Evolutionary conservation across 176 grass and related monocot species (phyloP).

Genomic region (Sorghum bicolor): DNA sequence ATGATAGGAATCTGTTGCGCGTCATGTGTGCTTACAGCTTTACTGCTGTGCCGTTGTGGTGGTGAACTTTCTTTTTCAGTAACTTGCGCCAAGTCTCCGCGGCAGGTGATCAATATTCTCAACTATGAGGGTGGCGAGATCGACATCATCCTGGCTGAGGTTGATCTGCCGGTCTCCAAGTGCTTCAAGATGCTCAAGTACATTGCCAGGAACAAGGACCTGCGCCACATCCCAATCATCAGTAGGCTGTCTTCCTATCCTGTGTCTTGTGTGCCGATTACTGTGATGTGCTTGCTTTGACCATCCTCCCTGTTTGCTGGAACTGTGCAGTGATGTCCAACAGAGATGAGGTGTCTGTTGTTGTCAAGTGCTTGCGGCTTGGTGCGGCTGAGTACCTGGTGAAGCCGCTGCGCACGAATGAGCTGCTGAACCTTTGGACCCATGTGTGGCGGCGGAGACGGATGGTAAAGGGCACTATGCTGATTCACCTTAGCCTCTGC

Average conservation of each 20-base stretch:
- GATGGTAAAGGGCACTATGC: constrained; percentile 54
- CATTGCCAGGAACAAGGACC: constrained; percentile 76
- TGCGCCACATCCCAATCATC: constrained; percentile 91
- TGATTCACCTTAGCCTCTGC: constrained; percentile 19
- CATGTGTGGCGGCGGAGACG: constrained; percentile 84
- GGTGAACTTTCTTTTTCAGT: constrained; percentile 43
- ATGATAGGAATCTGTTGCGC: background rate
- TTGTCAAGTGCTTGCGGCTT: constrained; percentile 92
- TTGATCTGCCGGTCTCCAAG: constrained; percentile 82
- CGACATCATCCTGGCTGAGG: constrained; percentile 89
- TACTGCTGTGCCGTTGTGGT: background rate
- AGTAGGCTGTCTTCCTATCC: constrained; percentile 46
- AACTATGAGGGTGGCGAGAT: constrained; percentile 69
- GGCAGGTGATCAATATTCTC: constrained; percentile 76
- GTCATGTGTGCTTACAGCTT: background rate
- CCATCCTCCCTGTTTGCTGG: background rate
- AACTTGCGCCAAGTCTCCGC: constrained; percentile 66
- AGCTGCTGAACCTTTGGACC: constrained; percentile 92
- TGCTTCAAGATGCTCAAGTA: constrained; percentile 98
- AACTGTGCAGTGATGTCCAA: constrained; percentile 78
- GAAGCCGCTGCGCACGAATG: constrained; percentile 88
- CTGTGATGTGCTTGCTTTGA: background rate
- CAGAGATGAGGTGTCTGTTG: constrained; percentile 84
- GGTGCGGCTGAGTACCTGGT: constrained; percentile 91
- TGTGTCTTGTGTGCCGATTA: background rate